Conservation (phyloP, 306 rosid species). For the Parietaria judaica region DNA sequence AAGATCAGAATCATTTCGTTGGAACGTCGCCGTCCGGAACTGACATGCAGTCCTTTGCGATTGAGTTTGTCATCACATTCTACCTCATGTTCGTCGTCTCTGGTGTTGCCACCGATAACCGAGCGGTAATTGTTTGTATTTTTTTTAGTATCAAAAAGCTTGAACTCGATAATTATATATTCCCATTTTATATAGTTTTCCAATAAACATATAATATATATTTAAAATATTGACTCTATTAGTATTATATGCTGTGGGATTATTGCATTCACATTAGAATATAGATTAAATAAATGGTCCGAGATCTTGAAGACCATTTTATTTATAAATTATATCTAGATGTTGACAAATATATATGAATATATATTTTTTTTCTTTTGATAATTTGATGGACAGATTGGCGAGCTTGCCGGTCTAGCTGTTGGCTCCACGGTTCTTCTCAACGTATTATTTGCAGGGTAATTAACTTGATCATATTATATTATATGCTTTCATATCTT, state of each 20-base stretch:
- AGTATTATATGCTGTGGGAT: too few species aligned
- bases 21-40: constrained; percentile 60
- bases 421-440: constrained; percentile 69
- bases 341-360: neutral
- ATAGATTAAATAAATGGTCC: neutral
- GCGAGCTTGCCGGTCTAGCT: constrained; percentile 86
- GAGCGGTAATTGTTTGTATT: constrained; percentile 42
- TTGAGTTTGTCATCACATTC: constrained; percentile 79
- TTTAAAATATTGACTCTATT: too few species aligned
- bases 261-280: too few species aligned
- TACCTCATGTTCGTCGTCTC: constrained; percentile 71
- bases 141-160: too few species aligned
- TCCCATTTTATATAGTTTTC: too few species aligned
- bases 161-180: too few species aligned
- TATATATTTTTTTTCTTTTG: neutral
- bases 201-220: too few species aligned
- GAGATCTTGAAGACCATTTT: neutral
- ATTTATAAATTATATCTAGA: neutral
- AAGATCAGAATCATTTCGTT: constrained; percentile 27
- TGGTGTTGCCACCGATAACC: constrained; percentile 71
- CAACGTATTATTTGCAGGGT: constrained; percentile 77
- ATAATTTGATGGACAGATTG: constrained; percentile 36
- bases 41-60: constrained; percentile 48
- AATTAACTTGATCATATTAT: neutral
- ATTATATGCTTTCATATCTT: neutral